A percentile compares a stretch with the other conserved stretches of the same genome.
These are phyloP conservation scores for Pisolithus albus DNA, from an alignment of 768 basidiomycete genomes.

Conservation along the genomic window DNA sequence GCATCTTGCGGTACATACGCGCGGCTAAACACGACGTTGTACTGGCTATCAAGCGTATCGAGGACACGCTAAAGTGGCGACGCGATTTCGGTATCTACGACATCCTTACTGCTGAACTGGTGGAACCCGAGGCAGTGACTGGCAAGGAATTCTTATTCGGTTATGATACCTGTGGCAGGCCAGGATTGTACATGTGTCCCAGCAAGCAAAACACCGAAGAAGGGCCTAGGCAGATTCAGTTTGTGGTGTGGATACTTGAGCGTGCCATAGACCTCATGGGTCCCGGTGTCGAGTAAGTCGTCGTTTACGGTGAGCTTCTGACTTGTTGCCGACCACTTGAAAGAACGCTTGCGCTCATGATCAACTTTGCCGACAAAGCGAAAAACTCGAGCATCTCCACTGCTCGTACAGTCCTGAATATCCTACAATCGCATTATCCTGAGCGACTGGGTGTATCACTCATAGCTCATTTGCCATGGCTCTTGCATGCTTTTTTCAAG, in stretches of 20 bases:
- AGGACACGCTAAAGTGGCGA: conserved; percentile 72
- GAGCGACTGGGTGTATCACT: conserved; percentile 75
- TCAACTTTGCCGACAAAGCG: conserved; percentile 69
- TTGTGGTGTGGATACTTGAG: conserved; percentile 72
- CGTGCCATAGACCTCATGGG: conserved; percentile 70
- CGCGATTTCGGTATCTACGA: conserved; percentile 73
- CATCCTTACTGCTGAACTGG: conserved; percentile 46
- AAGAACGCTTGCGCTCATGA: conserved; percentile 64
- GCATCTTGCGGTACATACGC: conserved; percentile 68
- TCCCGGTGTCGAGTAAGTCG: conserved; percentile 66
- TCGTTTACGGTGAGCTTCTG: not conserved
- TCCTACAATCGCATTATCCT: conserved; percentile 79
- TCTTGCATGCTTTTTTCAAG: conserved; percentile 69
- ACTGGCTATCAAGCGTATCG: conserved; percentile 57
- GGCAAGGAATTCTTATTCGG: conserved; percentile 80
- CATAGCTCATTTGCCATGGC: conserved; percentile 76
- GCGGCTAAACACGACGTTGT: conserved; percentile 67
- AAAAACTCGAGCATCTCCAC: conserved; percentile 45
- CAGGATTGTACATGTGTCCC: conserved; percentile 62
- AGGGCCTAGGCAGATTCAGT: conserved; percentile 60
- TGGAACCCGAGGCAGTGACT: conserved; percentile 76
- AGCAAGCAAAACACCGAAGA: conserved; percentile 76
- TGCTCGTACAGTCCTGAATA: conserved; percentile 42
- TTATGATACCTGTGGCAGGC: conserved; percentile 59
- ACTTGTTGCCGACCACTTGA: not conserved